These are phyloP conservation scores for Thermochaetoides thermophila DNA, from an alignment of 495 filamentous ascomycete species.

Conservation along the genomic window DNA sequence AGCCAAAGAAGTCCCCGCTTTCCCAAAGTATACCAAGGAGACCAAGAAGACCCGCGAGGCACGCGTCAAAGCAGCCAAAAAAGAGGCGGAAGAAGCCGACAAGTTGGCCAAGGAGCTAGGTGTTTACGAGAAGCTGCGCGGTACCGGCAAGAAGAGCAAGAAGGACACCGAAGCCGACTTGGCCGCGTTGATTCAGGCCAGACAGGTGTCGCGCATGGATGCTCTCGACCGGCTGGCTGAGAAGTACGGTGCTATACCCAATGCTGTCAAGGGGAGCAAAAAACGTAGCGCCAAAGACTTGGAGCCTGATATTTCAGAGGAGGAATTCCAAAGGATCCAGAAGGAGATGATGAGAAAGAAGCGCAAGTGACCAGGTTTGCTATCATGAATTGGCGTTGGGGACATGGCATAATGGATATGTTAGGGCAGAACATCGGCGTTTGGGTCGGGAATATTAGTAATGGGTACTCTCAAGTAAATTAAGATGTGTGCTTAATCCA, in stretches of 20 bases:
- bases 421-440: not conserved
- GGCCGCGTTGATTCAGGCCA: conserved; percentile 27
- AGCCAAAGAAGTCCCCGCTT: conserved; percentile 45
- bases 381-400: not conserved
- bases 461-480: too few species aligned
- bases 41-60: conserved; percentile 45
- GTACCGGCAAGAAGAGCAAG: conserved; percentile 30
- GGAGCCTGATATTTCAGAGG: conserved; percentile 49
- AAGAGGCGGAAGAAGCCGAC: conserved; percentile 60
- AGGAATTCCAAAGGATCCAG: conserved; percentile 42
- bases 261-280: conserved; percentile 32
- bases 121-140: conserved; percentile 43
- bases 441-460: too few species aligned
- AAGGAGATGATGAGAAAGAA: conserved; percentile 27
- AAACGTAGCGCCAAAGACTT: conserved; percentile 30
- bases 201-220: conserved; percentile 22
- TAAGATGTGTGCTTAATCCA: too few species aligned
- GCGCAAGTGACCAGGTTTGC: conserved; percentile 23
- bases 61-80: conserved; percentile 46
- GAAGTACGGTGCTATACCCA: conserved; percentile 46
- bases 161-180: conserved; percentile 27
- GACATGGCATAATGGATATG: not conserved
- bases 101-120: conserved; percentile 56
- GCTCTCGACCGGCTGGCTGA: conserved; percentile 56
- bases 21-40: conserved; percentile 57